Base-by-base conservation (phyloP, 1,139 yeast genomes). In the Hemisphaericaspora lyxosophila region DNA sequence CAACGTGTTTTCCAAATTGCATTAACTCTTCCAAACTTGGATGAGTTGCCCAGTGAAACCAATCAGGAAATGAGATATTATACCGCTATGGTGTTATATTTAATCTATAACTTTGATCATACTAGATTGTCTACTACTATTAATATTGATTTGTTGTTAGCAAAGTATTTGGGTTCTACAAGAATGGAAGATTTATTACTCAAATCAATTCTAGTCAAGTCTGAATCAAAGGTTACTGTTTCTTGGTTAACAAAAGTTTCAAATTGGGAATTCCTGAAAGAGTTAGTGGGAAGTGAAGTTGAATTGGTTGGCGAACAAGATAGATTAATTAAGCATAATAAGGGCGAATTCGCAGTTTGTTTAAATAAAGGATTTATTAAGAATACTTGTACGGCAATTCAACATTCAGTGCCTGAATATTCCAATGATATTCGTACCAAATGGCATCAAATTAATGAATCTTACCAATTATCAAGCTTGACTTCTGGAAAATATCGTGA, bases 1-100 rank as follows among this genome's bases (percentile, higher is more conserved):
- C 70, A 68, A 17, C 83, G 73, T 50, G 60, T 81, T 31, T 60
- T 87, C n/a, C 95, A 86, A 50, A 71, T 85, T 7, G 65, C 84
- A 33, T 49, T 84, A 14, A 78, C 76, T 50, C 81, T 80, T 48
- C 73, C 70, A 2, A 36, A 42, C 16, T 62, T 79, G 38, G 48
- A 48, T 8, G 51, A 50, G 13, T 42, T 59, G 2, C 67, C 71
- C 3, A 41, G 42, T 0, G 34, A 36, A 0, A 41, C 48, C 0
- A 59, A 53, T 25, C 38, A 53, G 0, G 54, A 56, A 24, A 33
- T 50, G 0, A 63, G 76, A 33, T 76, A 62, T 43, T 61, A 69
- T 38, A 61, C 80, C 0, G 63, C 79, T 3, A 47, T 76, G 34
- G 43, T 76, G 3, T 48, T 82, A 5, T 63, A 59, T 41, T 55